Base-by-base conservation (phyloP, 208 protist genomes). In the Herpetomonas samuelpessoai region DNA sequence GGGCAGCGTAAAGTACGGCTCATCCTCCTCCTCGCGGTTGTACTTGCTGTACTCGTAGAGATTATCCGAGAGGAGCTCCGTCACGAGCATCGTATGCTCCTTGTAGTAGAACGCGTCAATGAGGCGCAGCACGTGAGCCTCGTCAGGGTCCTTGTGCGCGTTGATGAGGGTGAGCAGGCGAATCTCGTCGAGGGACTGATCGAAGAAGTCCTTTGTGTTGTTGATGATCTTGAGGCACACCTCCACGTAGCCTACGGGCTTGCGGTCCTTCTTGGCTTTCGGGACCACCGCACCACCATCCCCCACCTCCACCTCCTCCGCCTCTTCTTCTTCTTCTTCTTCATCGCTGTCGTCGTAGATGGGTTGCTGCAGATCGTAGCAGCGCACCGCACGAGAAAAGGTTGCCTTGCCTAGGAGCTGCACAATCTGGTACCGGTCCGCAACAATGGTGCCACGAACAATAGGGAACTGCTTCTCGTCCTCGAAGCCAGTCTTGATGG, bases 171-270 rank as follows among this genome's bases (percentile, higher is more conserved):
- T 83, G 41, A 99, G 72, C 49, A 99, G 74, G 25, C 96, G 96
- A 70, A 99, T 98, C 74, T 99, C 97, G 65, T 99, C 97, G 1
- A 99, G 74, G 27, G 85, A 88, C 64, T 99, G 97, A 68, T 99
- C 97, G 64, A 99, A 98, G 71, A 98, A 99, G 67, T 98, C 96
- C 62, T 98, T 98, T 24, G 85, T 90, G 81, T 99, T 98, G 76
- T 98, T 97, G 63, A 98, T 99, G 49, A 99, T 97, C 75, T 99
- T 99, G 19, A 99, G 67, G 65, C 96, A 98, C 24, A 98, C 89
- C 67, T 93, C 66, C 16, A 68, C 69, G 57, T 92, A 90, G 50
- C 89, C 86, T 50, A 82, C 19, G 12, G 82, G 57, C 65, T 74
- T 60, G 51, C 62, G 61, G 27, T 68, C 38, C 39, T 21, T 35